Evolutionary conservation across 2,329 filamentous ascomycete genomes (phyloP).

Genomic region (Ophiostoma novo-ulmi): DNA sequence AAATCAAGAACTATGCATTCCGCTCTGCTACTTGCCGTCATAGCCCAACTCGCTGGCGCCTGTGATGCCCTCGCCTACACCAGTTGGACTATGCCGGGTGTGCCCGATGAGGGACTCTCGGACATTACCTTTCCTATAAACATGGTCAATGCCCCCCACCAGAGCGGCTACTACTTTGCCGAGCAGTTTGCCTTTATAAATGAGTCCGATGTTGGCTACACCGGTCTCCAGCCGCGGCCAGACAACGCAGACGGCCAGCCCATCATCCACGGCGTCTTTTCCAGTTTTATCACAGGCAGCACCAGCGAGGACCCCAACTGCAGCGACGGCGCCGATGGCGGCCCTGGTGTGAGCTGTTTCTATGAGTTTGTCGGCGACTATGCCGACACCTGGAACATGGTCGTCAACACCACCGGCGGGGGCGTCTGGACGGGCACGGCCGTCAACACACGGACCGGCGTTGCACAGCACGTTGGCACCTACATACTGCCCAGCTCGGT

Average conservation of each 20-base stretch:
- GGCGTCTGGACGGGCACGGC: not conserved
- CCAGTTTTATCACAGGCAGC: not conserved
- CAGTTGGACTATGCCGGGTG: not conserved
- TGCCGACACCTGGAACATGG: not conserved
- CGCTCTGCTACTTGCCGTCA: not conserved
- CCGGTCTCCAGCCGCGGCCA: not conserved
- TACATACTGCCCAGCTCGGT: not conserved
- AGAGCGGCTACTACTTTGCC: not conserved
- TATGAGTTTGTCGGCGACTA: not conserved
- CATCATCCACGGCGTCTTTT: not conserved
- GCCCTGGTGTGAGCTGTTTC: not conserved
- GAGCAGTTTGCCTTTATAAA: not conserved
- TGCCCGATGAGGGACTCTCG: not conserved
- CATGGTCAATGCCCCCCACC: not conserved
- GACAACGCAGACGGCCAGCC: not conserved
- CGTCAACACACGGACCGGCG: not conserved
- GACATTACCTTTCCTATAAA: not conserved
- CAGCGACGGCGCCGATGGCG: not conserved
- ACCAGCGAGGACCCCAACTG: not conserved
- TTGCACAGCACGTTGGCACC: not conserved
- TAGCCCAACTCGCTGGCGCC: not conserved
- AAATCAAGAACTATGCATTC: not conserved
- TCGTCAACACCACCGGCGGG: not conserved
- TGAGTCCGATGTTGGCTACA: not conserved
- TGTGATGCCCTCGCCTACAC: not conserved